Evolutionary conservation across 768 basidiomycete species (phyloP).

Genomic region (Mycena floridula): DNA sequence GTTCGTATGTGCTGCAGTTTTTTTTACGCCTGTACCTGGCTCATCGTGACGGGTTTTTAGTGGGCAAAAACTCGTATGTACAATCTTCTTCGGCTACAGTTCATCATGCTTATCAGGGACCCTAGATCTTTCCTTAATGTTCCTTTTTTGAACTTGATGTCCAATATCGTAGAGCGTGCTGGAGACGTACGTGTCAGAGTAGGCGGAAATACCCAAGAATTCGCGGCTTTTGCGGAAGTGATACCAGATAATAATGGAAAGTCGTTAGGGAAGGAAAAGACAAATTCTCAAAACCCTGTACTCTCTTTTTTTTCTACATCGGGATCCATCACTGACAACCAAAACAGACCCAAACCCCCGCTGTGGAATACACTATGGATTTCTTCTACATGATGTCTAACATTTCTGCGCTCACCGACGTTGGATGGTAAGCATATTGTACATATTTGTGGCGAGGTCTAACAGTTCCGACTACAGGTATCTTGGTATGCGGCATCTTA

Average conservation of each 20-base stretch:
- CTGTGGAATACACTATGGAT: constrained; percentile 57
- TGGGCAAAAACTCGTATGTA: constrained; percentile 44
- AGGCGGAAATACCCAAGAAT: constrained; percentile 80
- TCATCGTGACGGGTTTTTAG: constrained; percentile 19
- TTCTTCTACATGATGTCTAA: constrained; percentile 62
- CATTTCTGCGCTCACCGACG: constrained; percentile 53
- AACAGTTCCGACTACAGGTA: constrained; percentile 1
- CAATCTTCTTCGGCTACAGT: constrained; percentile 5
- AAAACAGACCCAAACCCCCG: constrained; percentile 56
- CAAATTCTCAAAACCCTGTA: constrained; percentile 33
- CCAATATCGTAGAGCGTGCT: constrained; percentile 52
- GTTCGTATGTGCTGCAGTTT: constrained; percentile 55
- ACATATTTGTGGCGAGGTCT: no score
- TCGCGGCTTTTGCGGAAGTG: constrained; percentile 42
- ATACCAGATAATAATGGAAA: constrained; percentile 36
- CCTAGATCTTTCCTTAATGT: constrained; percentile 45
- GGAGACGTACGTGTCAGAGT: constrained; percentile 62
- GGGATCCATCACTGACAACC: neutral
- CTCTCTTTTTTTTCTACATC: neutral
- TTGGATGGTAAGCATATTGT: constrained; percentile 67
- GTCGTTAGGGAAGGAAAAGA: constrained; percentile 44
- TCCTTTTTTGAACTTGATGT: constrained; percentile 75
- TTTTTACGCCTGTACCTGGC: neutral
- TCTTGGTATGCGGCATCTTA: neutral
- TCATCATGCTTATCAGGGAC: constrained; percentile 6